Percentiles rank a stretch among this genome's conserved stretches.
phyloP scores from a whole-genome alignment of 352 stramenopile species.

The Aphanomyces stellatus region DNA sequence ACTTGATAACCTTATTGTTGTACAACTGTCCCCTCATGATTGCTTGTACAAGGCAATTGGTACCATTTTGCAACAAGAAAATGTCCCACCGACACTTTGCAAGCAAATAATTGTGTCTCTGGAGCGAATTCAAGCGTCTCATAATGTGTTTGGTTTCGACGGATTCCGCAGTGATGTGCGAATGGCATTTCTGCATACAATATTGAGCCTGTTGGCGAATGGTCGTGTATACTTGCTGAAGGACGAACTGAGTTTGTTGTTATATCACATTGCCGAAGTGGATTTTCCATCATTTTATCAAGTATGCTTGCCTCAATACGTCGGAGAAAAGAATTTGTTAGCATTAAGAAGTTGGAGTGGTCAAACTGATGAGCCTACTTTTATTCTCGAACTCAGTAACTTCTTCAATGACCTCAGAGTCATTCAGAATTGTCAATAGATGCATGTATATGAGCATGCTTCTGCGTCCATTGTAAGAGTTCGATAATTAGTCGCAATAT shows the following conservation, averaged over 20 bases:
- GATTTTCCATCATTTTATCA: slow-evolving; percentile 75
- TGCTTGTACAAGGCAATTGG: slow-evolving; percentile 21
- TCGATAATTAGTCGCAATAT: too few relatives aligned
- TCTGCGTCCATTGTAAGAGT: too few relatives aligned
- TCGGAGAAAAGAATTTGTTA: slow-evolving; percentile 51
- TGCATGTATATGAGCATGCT: too few relatives aligned
- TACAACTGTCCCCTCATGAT: slow-evolving; percentile 25
- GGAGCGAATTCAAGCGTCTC: slow-evolving; percentile 55
- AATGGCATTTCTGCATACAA: slow-evolving; percentile 62
- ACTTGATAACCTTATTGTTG: background rate
- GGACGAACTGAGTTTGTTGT: slow-evolving; percentile 59
- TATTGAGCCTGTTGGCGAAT: slow-evolving; percentile 69
- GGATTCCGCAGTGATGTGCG: slow-evolving; percentile 68
- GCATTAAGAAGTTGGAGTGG: slow-evolving; percentile 65
- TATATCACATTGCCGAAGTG: slow-evolving; percentile 59
- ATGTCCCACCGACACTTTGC: slow-evolving; percentile 40
- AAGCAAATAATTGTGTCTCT: slow-evolving; percentile 61
- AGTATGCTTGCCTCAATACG: slow-evolving; percentile 46
- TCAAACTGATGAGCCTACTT: slow-evolving; percentile 64
- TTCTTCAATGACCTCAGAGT: slow-evolving; percentile 76
- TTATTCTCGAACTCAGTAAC: slow-evolving; percentile 52
- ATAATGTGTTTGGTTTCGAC: slow-evolving; percentile 55
- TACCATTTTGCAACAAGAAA: slow-evolving; percentile 12
- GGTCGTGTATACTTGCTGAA: slow-evolving; percentile 74
- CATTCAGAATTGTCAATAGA: slow-evolving; percentile 21